Evolutionary conservation across 2,329 filamentous ascomycete genomes (phyloP).

Genomic region (Cytospora piceicola): DNA sequence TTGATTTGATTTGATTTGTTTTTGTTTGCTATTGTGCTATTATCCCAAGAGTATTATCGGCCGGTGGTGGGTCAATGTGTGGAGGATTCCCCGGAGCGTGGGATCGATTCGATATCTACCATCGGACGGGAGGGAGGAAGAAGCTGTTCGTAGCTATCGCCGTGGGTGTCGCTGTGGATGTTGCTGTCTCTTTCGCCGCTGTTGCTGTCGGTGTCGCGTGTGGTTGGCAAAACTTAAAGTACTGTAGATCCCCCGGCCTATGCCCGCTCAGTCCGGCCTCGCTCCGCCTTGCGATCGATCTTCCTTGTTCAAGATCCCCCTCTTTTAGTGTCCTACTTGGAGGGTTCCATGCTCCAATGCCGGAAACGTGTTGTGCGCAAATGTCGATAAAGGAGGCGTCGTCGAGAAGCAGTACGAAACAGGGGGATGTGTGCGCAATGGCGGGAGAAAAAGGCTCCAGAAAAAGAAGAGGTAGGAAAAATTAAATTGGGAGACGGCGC

Average conservation of each 20-base stretch:
- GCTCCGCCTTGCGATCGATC: conserved; percentile 7
- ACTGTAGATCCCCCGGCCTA: not conserved
- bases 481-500: not conserved
- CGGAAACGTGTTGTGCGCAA: not conserved
- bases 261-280: conserved; percentile 3
- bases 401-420: not conserved
- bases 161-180: not conserved
- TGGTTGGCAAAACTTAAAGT: not conserved
- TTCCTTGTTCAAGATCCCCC: conserved; percentile 8
- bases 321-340: conserved; percentile 8
- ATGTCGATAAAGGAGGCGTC: not conserved
- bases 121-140: conserved; percentile 15
- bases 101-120: not conserved
- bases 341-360: conserved; percentile 22
- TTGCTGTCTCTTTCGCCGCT: conserved; percentile 2
- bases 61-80: not conserved
- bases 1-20: not conserved
- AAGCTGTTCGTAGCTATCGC: conserved; percentile 19
- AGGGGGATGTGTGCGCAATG: not conserved
- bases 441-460: not conserved
- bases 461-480: not conserved
- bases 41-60: not conserved
- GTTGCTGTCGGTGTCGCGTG: conserved; percentile 13
- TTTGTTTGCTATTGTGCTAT: conserved; percentile 5
- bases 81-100: not conserved